Base-by-base conservation (phyloP, 1,284 basidiomycete genomes). In the Pisolithus thermaeus region DNA sequence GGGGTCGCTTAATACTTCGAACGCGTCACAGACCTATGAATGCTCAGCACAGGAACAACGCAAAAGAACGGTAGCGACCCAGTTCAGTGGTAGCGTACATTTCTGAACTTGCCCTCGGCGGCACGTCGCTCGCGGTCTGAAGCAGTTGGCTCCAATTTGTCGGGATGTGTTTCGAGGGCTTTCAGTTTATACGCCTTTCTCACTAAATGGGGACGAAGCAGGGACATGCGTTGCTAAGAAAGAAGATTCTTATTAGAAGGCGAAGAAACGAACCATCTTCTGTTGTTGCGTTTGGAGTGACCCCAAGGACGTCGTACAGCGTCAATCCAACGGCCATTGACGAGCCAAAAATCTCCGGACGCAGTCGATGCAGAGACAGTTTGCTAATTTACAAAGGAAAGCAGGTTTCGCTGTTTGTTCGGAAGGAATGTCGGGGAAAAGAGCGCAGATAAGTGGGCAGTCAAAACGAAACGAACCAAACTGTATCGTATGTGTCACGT, bases 111-210 rank as follows among this genome's bases (percentile, higher is more conserved):
- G 52, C 73, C 72, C 60, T 79, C 76, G 18, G 81, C 75, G 36
- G 60, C 65, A 49, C 73, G 70, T 60, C 75, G 80, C 49, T 77
- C 75, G 47, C 70, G 65, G 32, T 73, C 70, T 38, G 66, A 72
- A 4, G 76, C 74, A 22, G 63, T 63, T 30, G 74, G 77, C 14
- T 76, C 75, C 38, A 82, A 73, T 58, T 82, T 83, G 59, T 85
- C 83, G 9, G 83, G 83, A 61, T 85, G 83, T 6, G 83, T 85
- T 61, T 79, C 77, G 28, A 85, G 69, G 8, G 77, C 81, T 53
- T 74, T 77, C 54, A 74, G 75, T 56, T 75, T 79, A 64, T 84
- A 85, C 3, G 81, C 83, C 60, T 73, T 80, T 50, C 79, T 77
- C 53, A 85, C 83, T 85, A 53, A 22, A 44, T 35, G 51, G 22